A percentile compares a stretch with the other conserved stretches of the same genome.
phyloP scores from a whole-genome alignment of 495 filamentous ascomycete genomes.

The Trichoderma gamsii region DNA sequence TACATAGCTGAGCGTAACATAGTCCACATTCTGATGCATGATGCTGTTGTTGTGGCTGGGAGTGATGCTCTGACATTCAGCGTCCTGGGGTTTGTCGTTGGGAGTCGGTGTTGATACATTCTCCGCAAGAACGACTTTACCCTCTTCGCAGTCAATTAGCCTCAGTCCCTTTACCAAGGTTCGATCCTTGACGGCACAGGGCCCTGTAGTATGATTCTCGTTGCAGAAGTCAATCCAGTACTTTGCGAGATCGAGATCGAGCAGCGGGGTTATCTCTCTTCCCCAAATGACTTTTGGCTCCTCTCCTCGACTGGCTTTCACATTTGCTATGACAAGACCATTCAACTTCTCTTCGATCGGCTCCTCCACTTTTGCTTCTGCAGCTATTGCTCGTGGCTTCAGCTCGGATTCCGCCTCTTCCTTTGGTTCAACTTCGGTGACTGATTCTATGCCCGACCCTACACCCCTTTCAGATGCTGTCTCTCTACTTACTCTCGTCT shows the following conservation, averaged over 20 bases:
- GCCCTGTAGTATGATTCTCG: slow-evolving; percentile 4
- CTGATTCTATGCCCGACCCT: neutral
- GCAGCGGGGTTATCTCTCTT: neutral
- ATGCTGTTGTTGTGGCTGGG: neutral
- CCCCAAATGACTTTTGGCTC: neutral
- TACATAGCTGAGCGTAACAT: slow-evolving; percentile 21
- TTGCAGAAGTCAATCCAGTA: slow-evolving; percentile 11
- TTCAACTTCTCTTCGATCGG: neutral
- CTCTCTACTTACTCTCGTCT: neutral
- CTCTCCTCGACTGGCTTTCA: neutral
- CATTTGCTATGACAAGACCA: neutral
- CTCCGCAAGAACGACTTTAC: neutral
- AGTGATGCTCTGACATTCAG: neutral
- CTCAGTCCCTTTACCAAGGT: neutral
- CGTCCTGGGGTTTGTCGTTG: neutral
- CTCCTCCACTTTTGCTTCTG: neutral
- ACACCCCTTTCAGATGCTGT: neutral
- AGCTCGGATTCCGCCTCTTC: neutral
- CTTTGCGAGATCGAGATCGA: neutral
- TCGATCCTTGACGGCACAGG: neutral
- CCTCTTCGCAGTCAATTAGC: slow-evolving; percentile 12
- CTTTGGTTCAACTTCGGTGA: neutral
- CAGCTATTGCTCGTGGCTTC: neutral
- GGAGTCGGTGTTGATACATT: neutral
- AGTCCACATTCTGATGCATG: slow-evolving; percentile 8